These are phyloP conservation scores for Phtheirospermum japonicum DNA, from an alignment of 257 asterid species.

Conservation along the genomic window DNA sequence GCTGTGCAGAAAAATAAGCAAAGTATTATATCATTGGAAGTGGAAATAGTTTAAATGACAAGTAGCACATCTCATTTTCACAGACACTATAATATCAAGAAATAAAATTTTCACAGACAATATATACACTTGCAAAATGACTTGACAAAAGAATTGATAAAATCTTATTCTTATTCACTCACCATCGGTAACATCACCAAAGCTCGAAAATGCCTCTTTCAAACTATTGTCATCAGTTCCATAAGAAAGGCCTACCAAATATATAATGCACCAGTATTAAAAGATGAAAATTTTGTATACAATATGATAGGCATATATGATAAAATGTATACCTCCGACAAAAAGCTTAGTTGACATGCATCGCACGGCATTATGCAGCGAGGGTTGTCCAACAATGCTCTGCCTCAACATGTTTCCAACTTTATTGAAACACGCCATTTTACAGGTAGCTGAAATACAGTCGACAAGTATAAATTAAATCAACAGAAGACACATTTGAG, in stretches of 20 bases:
- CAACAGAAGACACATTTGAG: background rate
- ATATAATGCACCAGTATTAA: background rate
- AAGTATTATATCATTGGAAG: background rate
- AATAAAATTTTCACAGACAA: too few relatives aligned
- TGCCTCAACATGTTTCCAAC: slow-evolving; percentile 56
- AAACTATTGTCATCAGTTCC: slow-evolving; percentile 58
- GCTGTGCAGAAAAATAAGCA: slow-evolving; percentile 40
- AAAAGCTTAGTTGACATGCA: slow-evolving; percentile 78
- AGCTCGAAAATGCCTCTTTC: slow-evolving; percentile 67
- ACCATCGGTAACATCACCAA: slow-evolving; percentile 60
- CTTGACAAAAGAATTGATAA: background rate
- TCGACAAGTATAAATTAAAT: too few relatives aligned
- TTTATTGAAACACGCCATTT: slow-evolving; percentile 71
- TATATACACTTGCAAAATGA: background rate
- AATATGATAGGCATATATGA: background rate
- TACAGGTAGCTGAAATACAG: slow-evolving; percentile 30
- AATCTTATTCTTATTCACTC: slow-evolving; percentile 23
- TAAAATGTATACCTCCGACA: slow-evolving; percentile 51
- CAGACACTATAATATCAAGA: too few relatives aligned
- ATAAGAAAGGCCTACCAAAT: slow-evolving; percentile 61
- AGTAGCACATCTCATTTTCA: too few relatives aligned
- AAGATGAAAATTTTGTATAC: background rate
- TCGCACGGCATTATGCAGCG: slow-evolving; percentile 62
- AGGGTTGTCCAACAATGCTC: slow-evolving; percentile 39
- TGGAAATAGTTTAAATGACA: background rate